Conservation (phyloP, 2,329 filamentous ascomycete genomes). For the Colletotrichum filicis region DNA sequence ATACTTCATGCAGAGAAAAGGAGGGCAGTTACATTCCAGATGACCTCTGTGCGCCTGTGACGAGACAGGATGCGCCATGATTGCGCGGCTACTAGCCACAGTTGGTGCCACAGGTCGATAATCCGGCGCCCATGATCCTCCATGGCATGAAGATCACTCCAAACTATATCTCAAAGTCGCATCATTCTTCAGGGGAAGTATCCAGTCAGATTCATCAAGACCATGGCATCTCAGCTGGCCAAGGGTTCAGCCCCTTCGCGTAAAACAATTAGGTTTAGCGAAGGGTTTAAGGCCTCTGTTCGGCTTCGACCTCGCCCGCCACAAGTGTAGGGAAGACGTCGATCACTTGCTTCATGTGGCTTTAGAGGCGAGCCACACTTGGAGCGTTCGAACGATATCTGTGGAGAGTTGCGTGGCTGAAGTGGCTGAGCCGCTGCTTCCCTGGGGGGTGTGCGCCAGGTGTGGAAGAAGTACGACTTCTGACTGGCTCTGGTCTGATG, state of each 20-base stretch:
- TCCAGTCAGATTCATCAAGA: slow-evolving; percentile 8
- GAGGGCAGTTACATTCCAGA: background rate
- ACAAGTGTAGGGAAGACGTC: background rate
- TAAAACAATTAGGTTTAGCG: slow-evolving; percentile 11
- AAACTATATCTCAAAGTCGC: slow-evolving; percentile 1
- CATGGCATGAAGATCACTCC: slow-evolving; percentile 9
- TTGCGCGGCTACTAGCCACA: slow-evolving; percentile 31
- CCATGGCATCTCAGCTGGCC: slow-evolving; percentile 22
- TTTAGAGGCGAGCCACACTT: slow-evolving; percentile 10
- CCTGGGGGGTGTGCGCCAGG: background rate
- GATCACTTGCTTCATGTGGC: slow-evolving; percentile 23
- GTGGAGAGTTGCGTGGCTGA: slow-evolving; percentile 13
- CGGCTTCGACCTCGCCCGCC: slow-evolving; percentile 5
- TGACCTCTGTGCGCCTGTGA: background rate
- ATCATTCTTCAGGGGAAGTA: slow-evolving; percentile 24
- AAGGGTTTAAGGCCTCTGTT: background rate
- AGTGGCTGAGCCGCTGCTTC: slow-evolving; percentile 22
- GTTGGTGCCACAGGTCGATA: slow-evolving; percentile 15
- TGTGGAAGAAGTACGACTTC: slow-evolving; percentile 5
- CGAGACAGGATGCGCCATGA: background rate
- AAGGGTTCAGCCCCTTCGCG: slow-evolving; percentile 15
- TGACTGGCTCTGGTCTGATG: slow-evolving; percentile 27
- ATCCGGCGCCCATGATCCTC: slow-evolving; percentile 8
- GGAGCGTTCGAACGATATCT: background rate
- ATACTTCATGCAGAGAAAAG: slow-evolving; percentile 17